Percentiles rank a stretch among this genome's conserved stretches.
phyloP scores from a whole-genome alignment of 257 asterid species.

The Solanum etuberosum region DNA sequence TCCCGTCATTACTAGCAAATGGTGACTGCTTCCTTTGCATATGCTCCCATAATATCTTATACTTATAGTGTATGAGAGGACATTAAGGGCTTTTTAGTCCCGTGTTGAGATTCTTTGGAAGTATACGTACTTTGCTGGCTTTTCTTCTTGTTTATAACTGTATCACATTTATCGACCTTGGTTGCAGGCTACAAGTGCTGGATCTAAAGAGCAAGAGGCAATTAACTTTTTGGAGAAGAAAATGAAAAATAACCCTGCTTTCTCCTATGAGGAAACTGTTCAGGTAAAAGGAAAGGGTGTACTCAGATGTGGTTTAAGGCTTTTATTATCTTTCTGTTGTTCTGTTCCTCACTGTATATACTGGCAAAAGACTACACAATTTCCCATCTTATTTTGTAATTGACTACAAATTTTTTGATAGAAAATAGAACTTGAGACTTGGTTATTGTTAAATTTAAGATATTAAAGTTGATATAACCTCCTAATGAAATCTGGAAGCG shows the following conservation, averaged over 20 bases:
- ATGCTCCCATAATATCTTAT: not conserved
- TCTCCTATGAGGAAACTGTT: slow-evolving; percentile 85
- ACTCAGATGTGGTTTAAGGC: not conserved
- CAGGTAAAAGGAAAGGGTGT: slow-evolving; percentile 44
- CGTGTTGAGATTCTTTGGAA: not conserved
- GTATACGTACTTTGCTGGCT: not conserved
- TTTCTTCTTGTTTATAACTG: not conserved
- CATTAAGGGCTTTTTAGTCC: not conserved
- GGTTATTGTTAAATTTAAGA: not conserved
- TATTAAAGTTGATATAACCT: not conserved
- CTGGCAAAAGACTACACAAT: not conserved
- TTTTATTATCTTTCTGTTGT: not conserved
- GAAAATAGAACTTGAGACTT: not conserved
- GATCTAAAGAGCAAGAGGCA: slow-evolving; percentile 95
- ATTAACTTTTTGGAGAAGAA: slow-evolving; percentile 89
- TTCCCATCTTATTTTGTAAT: not conserved
- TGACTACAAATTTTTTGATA: not conserved
- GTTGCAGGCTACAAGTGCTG: slow-evolving; percentile 91
- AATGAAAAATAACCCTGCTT: slow-evolving; percentile 87
- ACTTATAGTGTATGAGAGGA: not conserved
- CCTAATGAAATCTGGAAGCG: not conserved
- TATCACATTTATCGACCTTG: slow-evolving; percentile 7
- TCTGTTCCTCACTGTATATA: not conserved
- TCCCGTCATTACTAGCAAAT: not conserved
- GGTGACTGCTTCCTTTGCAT: not conserved